These are phyloP conservation scores for Cystobasidium sp. DNA, from an alignment of 1,284 basidiomycete species.

Conservation along the genomic window DNA sequence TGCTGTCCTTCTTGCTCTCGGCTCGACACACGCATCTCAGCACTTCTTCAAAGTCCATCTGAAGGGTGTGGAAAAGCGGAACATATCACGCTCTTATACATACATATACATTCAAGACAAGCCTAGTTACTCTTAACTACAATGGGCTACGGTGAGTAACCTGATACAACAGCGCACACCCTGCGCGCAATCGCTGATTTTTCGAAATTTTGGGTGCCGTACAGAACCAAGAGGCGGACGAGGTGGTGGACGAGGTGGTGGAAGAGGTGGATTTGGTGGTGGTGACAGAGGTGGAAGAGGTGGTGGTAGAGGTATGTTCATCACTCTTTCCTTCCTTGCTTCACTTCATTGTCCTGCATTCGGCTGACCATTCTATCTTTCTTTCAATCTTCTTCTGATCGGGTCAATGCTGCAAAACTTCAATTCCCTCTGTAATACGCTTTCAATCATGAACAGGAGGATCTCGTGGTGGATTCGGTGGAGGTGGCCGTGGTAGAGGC, in stretches of 20 bases:
- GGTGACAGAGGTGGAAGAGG: conserved; percentile 51
- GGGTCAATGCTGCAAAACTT: conserved; percentile 5
- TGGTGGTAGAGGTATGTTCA: conserved; percentile 54
- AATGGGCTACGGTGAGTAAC: conserved; percentile 39
- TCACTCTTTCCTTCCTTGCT: background rate
- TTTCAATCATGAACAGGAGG: conserved; percentile 1
- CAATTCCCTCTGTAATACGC: background rate
- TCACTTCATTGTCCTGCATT: background rate
- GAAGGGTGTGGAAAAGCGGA: background rate
- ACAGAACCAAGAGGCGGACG: conserved; percentile 55
- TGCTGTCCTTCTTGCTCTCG: conserved; percentile 8
- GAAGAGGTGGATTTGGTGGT: conserved; percentile 50
- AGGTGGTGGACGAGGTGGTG: conserved; percentile 54
- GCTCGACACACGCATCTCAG: background rate
- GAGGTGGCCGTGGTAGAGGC: conserved; percentile 36
- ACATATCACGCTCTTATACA: background rate
- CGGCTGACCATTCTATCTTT: no score
- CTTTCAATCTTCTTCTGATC: background rate
- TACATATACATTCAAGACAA: conserved; percentile 2
- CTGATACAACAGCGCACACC: background rate
- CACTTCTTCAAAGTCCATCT: background rate
- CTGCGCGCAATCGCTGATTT: conserved; percentile 37
- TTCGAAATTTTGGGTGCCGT: conserved; percentile 16
- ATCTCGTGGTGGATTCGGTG: background rate
- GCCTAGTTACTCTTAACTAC: background rate